Evolutionary conservation across 768 basidiomycete species (phyloP).

Genomic region (Daedalea quercina): DNA sequence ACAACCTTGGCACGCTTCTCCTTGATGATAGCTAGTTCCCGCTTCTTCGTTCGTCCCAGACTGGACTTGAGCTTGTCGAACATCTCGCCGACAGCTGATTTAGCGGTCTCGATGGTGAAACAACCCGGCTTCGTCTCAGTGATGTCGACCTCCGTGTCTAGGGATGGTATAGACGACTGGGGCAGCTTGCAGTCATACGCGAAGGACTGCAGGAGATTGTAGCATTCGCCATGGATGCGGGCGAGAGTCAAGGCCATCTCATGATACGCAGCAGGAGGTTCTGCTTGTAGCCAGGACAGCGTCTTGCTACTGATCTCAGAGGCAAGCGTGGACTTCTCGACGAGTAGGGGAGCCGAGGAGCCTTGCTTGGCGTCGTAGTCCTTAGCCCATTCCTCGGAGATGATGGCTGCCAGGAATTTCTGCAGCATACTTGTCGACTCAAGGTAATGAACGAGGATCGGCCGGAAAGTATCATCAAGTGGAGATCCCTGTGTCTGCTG

Average conservation of each 20-base stretch:
- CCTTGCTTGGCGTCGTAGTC: constrained; percentile 34
- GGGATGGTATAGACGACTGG: constrained; percentile 65
- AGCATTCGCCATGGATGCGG: constrained; percentile 76
- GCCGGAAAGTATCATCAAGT: constrained; percentile 63
- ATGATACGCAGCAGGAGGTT: constrained; percentile 75
- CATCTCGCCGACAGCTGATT: constrained; percentile 59
- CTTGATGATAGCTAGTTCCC: constrained; percentile 60
- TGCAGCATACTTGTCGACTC: constrained; percentile 90
- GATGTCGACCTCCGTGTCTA: constrained; percentile 75
- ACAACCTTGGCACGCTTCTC: constrained; percentile 71
- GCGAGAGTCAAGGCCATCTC: constrained; percentile 82
- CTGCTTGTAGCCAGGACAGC: constrained; percentile 65
- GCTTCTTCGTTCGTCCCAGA: constrained; percentile 73
- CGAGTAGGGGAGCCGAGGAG: constrained; percentile 33
- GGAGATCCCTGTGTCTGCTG: constrained; percentile 22
- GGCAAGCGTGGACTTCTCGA: constrained; percentile 53
- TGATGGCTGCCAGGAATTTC: constrained; percentile 75
- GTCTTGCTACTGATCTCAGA: constrained; percentile 63
- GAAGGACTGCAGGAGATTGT: constrained; percentile 76
- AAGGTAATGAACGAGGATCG: constrained; percentile 73
- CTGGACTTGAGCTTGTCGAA: constrained; percentile 71
- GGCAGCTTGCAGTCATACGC: constrained; percentile 83
- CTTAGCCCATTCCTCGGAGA: constrained; percentile 89
- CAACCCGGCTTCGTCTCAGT: constrained; percentile 53
- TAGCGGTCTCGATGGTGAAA: constrained; percentile 78